These are phyloP conservation scores for Wickerhamomyces queroliae DNA, from an alignment of 805 yeast species.

Conservation along the genomic window DNA sequence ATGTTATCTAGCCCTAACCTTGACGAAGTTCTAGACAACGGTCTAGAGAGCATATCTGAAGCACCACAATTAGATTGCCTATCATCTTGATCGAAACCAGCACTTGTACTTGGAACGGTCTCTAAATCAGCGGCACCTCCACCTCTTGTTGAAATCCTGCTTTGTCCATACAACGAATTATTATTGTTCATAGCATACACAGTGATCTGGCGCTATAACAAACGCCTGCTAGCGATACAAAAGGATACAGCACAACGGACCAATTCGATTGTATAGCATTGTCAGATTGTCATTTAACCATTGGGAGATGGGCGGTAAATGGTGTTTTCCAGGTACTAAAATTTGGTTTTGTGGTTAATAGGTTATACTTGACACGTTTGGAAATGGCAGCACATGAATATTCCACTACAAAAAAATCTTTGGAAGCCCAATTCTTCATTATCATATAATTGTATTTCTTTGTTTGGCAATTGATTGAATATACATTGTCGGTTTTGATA, in stretches of 20 bases:
- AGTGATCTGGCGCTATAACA: too few species aligned
- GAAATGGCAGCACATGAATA: background rate
- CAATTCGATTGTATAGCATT: too few species aligned
- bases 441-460: background rate
- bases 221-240: too few species aligned
- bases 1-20: conserved; percentile 9
- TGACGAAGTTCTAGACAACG: conserved; percentile 2
- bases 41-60: conserved; percentile 5
- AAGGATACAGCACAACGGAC: too few species aligned
- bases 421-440: too few species aligned
- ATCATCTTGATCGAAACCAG: conserved; percentile 10
- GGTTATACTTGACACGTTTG: background rate
- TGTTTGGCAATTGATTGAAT: background rate
- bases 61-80: conserved; percentile 10
- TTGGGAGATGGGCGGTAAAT: too few species aligned
- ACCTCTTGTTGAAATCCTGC: too few species aligned
- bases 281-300: too few species aligned
- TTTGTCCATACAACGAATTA: too few species aligned
- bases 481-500: background rate
- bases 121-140: background rate
- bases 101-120: conserved; percentile 2
- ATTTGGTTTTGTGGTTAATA: background rate
- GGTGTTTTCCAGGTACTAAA: background rate
- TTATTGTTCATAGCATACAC: too few species aligned
- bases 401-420: too few species aligned